These are phyloP conservation scores for Neurospora pannonica DNA, from an alignment of 495 filamentous ascomycete species.

Conservation along the genomic window DNA sequence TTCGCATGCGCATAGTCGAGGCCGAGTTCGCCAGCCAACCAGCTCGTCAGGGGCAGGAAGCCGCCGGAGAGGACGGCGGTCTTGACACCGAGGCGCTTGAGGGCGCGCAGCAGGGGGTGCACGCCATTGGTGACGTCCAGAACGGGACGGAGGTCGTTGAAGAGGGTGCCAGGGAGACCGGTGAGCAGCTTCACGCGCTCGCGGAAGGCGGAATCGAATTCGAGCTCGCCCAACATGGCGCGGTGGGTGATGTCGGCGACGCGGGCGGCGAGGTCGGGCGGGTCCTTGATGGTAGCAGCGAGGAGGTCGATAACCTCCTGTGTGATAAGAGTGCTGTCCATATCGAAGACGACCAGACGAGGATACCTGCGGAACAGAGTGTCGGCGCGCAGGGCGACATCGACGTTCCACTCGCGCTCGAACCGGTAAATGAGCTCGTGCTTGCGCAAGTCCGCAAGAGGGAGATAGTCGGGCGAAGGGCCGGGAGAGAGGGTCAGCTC, in stretches of 20 bases:
- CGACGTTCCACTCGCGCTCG: slow-evolving; percentile 79
- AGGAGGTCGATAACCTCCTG: slow-evolving; percentile 97
- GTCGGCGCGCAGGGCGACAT: slow-evolving; percentile 64
- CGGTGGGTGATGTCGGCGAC: slow-evolving; percentile 70
- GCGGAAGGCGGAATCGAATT: slow-evolving; percentile 73
- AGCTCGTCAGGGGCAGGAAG: slow-evolving; percentile 79
- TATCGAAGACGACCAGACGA: slow-evolving; percentile 86
- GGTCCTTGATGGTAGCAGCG: slow-evolving; percentile 56
- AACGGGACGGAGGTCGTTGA: slow-evolving; percentile 61
- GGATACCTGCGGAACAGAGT: slow-evolving; percentile 65
- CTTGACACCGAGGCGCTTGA: slow-evolving; percentile 70
- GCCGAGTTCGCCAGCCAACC: slow-evolving; percentile 69
- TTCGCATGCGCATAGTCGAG: slow-evolving; percentile 86
- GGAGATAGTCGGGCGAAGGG: slow-evolving; percentile 56
- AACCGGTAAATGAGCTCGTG: slow-evolving; percentile 75
- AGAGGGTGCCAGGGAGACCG: slow-evolving; percentile 70
- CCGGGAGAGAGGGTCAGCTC: slow-evolving; percentile 62
- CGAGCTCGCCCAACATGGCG: slow-evolving; percentile 95
- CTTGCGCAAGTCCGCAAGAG: slow-evolving; percentile 59
- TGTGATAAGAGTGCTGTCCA: slow-evolving; percentile 93
- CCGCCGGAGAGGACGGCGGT: slow-evolving; percentile 87
- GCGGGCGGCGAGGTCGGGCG: slow-evolving; percentile 48
- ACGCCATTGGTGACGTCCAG: slow-evolving; percentile 79
- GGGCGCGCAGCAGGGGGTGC: slow-evolving; percentile 54
- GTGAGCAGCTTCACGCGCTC: slow-evolving; percentile 72